These are phyloP conservation scores for Candida methanosorbosa DNA, from an alignment of 805 yeast species.

Conservation along the genomic window DNA sequence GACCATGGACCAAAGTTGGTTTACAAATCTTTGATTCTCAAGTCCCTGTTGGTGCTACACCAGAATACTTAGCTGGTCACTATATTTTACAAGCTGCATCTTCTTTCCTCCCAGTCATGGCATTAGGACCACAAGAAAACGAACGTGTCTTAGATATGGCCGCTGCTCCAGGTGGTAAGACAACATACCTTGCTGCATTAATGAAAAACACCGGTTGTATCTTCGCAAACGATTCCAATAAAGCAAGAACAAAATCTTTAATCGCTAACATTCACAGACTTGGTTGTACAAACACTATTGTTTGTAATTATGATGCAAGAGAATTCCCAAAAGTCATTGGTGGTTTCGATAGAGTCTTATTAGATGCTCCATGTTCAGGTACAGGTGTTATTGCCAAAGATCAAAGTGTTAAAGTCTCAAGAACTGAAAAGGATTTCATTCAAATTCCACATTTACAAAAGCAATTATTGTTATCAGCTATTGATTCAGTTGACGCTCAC, in stretches of 20 bases:
- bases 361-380: conserved; percentile 99
- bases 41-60: conserved; percentile 99
- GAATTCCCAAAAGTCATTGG: conserved; percentile 98
- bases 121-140: conserved; percentile 92
- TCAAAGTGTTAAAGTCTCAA: conserved; percentile 83
- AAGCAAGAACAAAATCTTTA: conserved; percentile 90
- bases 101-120: conserved; percentile 96
- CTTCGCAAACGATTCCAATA: conserved; percentile 95
- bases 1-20: conserved; percentile 97
- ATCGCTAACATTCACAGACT: conserved; percentile 96
- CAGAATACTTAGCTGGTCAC: conserved; percentile 96
- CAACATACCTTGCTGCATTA: conserved; percentile 88
- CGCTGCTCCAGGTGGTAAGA: conserved; percentile 99
- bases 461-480: conserved; percentile 87
- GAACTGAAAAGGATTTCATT: conserved; percentile 94
- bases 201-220: conserved; percentile 98
- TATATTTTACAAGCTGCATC: conserved; percentile 98
- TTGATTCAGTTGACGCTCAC: conserved; percentile 93
- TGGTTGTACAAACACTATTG: conserved; percentile 94
- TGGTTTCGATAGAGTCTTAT: conserved; percentile 88
- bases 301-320: conserved; percentile 96
- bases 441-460: conserved; percentile 96
- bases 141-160: conserved; percentile 98
- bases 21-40: conserved; percentile 95
- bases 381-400: conserved; percentile 99